Base-by-base conservation (phyloP, 345 rosid genomes). In the Boechera retrofracta region DNA sequence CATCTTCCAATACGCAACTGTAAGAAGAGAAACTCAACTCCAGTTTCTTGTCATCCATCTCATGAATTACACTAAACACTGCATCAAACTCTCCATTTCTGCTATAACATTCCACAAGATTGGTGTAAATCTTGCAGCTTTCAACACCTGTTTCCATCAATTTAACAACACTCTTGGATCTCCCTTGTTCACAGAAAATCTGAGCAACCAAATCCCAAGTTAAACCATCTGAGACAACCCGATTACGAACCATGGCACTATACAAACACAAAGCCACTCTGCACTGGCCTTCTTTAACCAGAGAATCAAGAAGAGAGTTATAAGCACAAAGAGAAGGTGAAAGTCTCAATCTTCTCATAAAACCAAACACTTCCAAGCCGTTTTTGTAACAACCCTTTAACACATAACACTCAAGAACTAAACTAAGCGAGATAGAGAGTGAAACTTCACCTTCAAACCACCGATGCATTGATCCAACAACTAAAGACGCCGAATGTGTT, bases 1-100 rank as follows among this genome's bases (percentile, higher is more conserved):
- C 96, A 74, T 86, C 92, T 77, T 92, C 96, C 63, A 92, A 92
- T 18, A 89, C 49, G 5, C 83, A 81, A 74, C 89, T 69, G 64
- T 79, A 86, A 58, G 88, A 73, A 74, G 48, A 35, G 59, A 85
- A 86, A 79, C 91, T 76, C 38, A 87, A 57, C 45, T 73, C 67
- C 7, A 88, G 54, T 58, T 85, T 78, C 72, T 87, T 85, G 3
- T 33, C 73, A 44, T 31, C 28, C 97, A 92, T 88, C 79, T 87
- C 85, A 71, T 73, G 80, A 56, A 92, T 53, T 18, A 72, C 31
- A 58, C 69, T 36, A 79, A 90, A 82, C 39, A 85, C 85, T 31
- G 71, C 85, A 33, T 35, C 75, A 54, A 87, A 83, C 32, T 86
- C 85, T 13, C 91, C 90, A 12, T 7, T 67, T 80, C 70, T 81